These are phyloP conservation scores for Lichtheimia ornata DNA, from an alignment of 371 early-diverging fungal genomes.

Conservation along the genomic window DNA sequence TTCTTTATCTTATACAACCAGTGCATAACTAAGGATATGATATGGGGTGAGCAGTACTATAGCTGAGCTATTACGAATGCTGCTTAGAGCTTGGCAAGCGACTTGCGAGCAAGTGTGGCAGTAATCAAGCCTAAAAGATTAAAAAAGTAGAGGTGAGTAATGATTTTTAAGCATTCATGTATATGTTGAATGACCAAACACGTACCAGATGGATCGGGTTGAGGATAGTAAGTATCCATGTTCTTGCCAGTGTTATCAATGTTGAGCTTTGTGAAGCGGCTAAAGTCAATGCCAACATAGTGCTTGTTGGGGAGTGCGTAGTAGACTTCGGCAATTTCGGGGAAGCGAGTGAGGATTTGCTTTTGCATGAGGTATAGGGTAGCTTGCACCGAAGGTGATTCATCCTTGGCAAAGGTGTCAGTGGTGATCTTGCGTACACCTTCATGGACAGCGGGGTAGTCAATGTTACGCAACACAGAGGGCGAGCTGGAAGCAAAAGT, in stretches of 20 bases:
- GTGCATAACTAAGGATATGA: too few species aligned
- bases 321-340: constrained; percentile 64
- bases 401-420: constrained; percentile 71
- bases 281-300: constrained; percentile 76
- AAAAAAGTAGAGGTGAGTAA: too few species aligned
- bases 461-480: constrained; percentile 41
- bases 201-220: constrained; percentile 74
- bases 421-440: constrained; percentile 63
- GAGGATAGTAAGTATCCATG: constrained; percentile 73
- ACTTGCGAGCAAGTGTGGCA: constrained; percentile 68
- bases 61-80: too few species aligned
- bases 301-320: constrained; percentile 88
- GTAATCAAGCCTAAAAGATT: constrained; percentile 50
- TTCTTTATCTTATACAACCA: too few species aligned
- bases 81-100: constrained; percentile 44
- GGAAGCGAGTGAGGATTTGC: constrained; percentile 61
- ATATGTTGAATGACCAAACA: too few species aligned
- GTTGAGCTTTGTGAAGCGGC: constrained; percentile 55
- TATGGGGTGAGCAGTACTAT: too few species aligned
- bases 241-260: constrained; percentile 72
- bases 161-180: too few species aligned
- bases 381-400: constrained; percentile 76
- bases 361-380: constrained; percentile 75
- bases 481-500: constrained; percentile 47
- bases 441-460: constrained; percentile 61